Base-by-base conservation (phyloP, 495 filamentous ascomycete genomes). In the Hypoxylon trugodes region DNA sequence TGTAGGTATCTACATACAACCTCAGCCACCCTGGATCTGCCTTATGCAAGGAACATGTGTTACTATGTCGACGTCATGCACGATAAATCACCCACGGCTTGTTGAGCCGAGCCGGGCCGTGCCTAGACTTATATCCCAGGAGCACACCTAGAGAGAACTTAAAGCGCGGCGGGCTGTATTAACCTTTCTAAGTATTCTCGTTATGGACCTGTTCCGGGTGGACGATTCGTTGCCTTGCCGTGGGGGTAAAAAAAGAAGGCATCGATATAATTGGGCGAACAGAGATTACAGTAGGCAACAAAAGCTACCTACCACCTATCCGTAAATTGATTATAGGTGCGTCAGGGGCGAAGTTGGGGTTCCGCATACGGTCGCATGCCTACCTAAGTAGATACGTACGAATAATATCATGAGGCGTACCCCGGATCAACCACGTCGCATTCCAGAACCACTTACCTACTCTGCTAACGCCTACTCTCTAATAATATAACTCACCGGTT, bases 21-120 rank as follows among this genome's bases (percentile, higher is more conserved):
- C 49, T 37, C 37, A 51, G 56, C 56, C 43, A 56, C 47, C 18
- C 43, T 66, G 38, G 62, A 66, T 66, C 49, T 66, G 55, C 62
- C 55, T 66, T 22, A 66, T 56, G 62, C 62, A 66, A 55, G 55
- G 43, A 54, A 60, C 30, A 43, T 45, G 48, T 43, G 30, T 41
- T 19, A 19, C 37, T 42, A 26, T 10, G 15, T 49, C 54, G 25
- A 59, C 54, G 48, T 65, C 61, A 65, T 55, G 48, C 18, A 10
- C 35, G 40, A 19, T 30, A 51, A 26, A 19, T 47, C 32, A n/a
- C 26, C 41, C 21, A 25, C 48, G 42, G 54, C 48, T 49, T 60
- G n/a, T 9, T 18, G 33, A 16, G 33, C 18, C 12, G 8, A 36
- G 0, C 13, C 15, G 18, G 9, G 16, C 7, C 25, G 42, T n/a